Base-by-base conservation (phyloP, 306 rosid genomes). In the Cicer arietinum region DNA sequence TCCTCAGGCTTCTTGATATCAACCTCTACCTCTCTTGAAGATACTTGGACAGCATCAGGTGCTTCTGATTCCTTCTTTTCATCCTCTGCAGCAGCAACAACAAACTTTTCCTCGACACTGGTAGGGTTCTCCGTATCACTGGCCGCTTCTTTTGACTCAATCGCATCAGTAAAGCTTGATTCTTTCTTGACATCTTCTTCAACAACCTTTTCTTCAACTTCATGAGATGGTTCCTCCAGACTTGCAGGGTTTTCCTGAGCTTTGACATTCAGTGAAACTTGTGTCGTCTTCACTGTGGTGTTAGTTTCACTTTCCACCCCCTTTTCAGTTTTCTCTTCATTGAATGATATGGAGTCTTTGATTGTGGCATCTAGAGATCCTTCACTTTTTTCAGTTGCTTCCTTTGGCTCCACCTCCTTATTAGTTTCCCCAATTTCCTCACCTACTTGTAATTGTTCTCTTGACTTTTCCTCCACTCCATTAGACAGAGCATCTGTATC, bases 131-230 rank as follows among this genome's bases (percentile, higher is more conserved):
- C 50, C 16, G 22, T 7, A 16, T 35, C 67, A 7, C 6, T 47
- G 20, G 3, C 61, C 51, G n/a, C 79, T 66, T 80, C 83, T 22
- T 81, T 71, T 62, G 52, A 12, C 53, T 20, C 79, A 48, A 48
- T 75, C 44, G 18, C 78, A 57, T 80, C 62, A 14, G 77, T 80
- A 7, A 37, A 25, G 81, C 45, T 75, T 66, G 78, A 20, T 58
- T 83, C 77, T 70, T 84, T 82, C 79, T 82, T 79, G 58, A 48
- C 63, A 13, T 77, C 86, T 51, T 74, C 84, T 75, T 46, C 80
- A 41, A 63, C 73, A 48, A 69, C 20, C 66, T 76, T 76, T 71
- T 74, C 81, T 22, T 67, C 44, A 69, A 57, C 58, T 16, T 41
- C 82, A 18, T 80, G 78, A 79, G 82, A 76, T 76, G 83, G 45